Conservation (phyloP, 2,329 filamentous ascomycete species). For the Colletotrichum liaoningense region DNA sequence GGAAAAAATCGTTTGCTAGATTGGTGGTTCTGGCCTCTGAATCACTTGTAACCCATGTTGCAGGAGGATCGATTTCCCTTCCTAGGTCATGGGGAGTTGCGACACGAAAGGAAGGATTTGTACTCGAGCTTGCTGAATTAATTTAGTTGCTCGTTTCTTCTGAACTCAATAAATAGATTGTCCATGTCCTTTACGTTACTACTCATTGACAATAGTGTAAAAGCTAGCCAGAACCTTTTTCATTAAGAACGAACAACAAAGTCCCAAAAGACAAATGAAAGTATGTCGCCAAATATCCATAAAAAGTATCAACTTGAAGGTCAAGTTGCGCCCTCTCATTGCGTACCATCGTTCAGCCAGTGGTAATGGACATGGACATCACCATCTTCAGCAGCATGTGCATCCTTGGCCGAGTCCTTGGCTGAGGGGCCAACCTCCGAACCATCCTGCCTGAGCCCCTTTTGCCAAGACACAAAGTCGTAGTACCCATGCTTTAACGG, state of each 20-base stretch:
- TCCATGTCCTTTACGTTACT: fast-evolving
- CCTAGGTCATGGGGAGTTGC: no score
- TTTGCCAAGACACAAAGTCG: background rate
- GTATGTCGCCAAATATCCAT: background rate
- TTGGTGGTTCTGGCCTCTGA: no score
- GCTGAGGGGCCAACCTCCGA: background rate
- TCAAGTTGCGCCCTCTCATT: background rate
- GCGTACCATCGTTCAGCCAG: background rate
- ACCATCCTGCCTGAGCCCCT: background rate
- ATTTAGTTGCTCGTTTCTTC: no score
- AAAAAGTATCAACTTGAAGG: background rate
- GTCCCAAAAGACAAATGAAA: background rate
- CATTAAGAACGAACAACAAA: background rate
- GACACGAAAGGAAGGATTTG: no score
- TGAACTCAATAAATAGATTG: no score
- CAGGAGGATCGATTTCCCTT: no score
- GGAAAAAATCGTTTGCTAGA: no score
- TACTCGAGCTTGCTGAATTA: no score
- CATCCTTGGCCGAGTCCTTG: no score
- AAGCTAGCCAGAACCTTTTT: background rate
- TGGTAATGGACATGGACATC: background rate
- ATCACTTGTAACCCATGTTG: no score
- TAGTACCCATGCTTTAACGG: background rate
- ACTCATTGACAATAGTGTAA: background rate
- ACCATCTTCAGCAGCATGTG: background rate